phyloP scores from a whole-genome alignment of 768 basidiomycete genomes.

The Suillus sp. region DNA sequence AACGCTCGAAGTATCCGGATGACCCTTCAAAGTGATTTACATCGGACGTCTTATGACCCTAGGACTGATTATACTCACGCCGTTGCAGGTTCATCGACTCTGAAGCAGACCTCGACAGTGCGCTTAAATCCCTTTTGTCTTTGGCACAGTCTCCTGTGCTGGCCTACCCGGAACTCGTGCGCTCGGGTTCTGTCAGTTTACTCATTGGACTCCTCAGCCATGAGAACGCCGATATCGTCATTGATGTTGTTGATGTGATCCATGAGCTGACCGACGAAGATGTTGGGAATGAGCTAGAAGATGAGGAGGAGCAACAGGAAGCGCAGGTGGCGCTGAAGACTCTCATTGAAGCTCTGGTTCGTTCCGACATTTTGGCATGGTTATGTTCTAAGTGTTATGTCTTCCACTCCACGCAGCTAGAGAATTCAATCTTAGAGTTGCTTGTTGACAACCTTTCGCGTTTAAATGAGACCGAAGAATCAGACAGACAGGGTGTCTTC shows the following conservation, averaged over 20 bases:
- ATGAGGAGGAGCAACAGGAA: constrained; percentile 62
- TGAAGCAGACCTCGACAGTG: constrained; percentile 89
- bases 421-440: constrained; percentile 82
- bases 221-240: constrained; percentile 97
- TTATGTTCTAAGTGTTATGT: constrained; percentile 8
- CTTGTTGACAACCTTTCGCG: constrained; percentile 87
- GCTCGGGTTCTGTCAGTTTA: constrained; percentile 65
- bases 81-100: constrained; percentile 91
- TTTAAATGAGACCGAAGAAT: constrained; percentile 89
- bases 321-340: constrained; percentile 70
- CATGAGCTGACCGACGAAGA: constrained; percentile 98
- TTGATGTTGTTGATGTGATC: constrained; percentile 89
- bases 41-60: background rate
- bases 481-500: constrained; percentile 90
- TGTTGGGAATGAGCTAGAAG: constrained; percentile 74
- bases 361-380: constrained; percentile 29
- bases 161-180: constrained; percentile 89
- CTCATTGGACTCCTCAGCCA: constrained; percentile 89
- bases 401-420: constrained; percentile 52
- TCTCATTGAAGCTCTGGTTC: constrained; percentile 75
- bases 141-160: constrained; percentile 81
- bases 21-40: constrained; percentile 82
- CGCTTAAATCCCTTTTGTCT: constrained; percentile 86
- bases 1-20: constrained; percentile 91
- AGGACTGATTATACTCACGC: constrained; percentile 11